Evolutionary conservation across 2,329 filamentous ascomycete genomes (phyloP), one percentile per base, ranked within the genome.

Genomic region (Nannizziopsis arthrosporioides): DNA sequence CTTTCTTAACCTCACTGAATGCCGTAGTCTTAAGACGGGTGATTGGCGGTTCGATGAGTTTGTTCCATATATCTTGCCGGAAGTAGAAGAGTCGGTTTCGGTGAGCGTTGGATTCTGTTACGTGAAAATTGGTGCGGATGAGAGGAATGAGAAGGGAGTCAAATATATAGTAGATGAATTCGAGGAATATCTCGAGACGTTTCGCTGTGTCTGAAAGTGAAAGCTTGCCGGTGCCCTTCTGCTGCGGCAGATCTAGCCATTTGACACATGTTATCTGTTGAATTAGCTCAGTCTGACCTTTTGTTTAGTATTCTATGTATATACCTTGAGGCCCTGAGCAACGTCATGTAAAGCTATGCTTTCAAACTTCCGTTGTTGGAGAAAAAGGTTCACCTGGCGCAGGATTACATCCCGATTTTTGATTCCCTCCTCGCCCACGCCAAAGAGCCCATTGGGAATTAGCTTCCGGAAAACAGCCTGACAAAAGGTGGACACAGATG

Each of bases 101-200:
- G 60, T 94, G 80, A 1, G 73, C 72, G 53, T 80, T 88, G 0
- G 88, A 92, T 63, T 98, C 92, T 0, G 92, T 98, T 34, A 95
- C 85, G 60, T 96, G 90, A 59, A 98, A 98, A 59, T 92, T 89
- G 53, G 78, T 81, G 31, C 85, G 80, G 42, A 96, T 76, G 6
- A 98, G 73, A 8, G 92, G 90, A 57, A 96, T 84, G 48, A 98
- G 61, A 17, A 95, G 73, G 0, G 89, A 95, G 64, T 98, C 92
- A 58, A 98, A 92, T 3, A 94, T 55, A 62, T 89, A 98, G 67
- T 95, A 96, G 5, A 96, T 59, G 50, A 96, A 81, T 62, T 98
- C 92, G 46, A 80, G 68, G 42, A 95, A 77, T 0, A 96, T 73
- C 59, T 95, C 85, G 19, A 69, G 71, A 9, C 89, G 81, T 64